Conservation (phyloP, 225 moss, liverwort and hornwort species). For the Bryoerythrophyllum caledonicum region DNA sequence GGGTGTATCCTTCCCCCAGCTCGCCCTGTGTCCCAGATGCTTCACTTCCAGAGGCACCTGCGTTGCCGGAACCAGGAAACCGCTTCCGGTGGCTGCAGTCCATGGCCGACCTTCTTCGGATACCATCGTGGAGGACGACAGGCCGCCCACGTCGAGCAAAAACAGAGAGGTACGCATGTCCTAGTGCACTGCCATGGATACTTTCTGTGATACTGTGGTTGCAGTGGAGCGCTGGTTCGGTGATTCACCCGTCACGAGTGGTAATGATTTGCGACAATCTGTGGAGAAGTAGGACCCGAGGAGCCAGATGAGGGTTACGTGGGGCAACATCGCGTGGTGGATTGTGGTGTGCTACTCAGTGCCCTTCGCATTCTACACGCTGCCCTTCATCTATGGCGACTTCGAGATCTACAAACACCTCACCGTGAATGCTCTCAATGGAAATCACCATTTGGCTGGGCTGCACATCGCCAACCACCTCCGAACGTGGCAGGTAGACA, state of each 20-base stretch:
- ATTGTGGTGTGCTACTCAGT: conserved; percentile 25
- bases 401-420: conserved; percentile 33
- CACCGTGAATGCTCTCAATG: conserved; percentile 3
- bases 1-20: background rate
- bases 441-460: conserved; percentile 29
- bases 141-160: conserved; percentile 23
- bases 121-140: conserved; percentile 1
- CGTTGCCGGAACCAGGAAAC: conserved; percentile 12
- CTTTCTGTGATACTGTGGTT: background rate
- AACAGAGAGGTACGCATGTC: conserved; percentile 26
- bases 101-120: conserved; percentile 15
- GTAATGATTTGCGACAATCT: too few species aligned
- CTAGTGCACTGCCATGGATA: background rate
- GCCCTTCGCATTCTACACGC: conserved; percentile 36
- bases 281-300: conserved; percentile 1
- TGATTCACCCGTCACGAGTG: too few species aligned
- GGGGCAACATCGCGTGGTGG: conserved; percentile 49
- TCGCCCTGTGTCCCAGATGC: background rate
- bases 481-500: conserved; percentile 50
- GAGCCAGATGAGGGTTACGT: background rate
- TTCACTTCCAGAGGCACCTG: background rate
- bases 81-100: conserved; percentile 14
- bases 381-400: conserved; percentile 38
- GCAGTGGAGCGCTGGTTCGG: background rate
- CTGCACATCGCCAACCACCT: conserved; percentile 41